These are phyloP conservation scores for Diaporthe capsici DNA, from an alignment of 2,329 filamentous ascomycete species.

Conservation along the genomic window DNA sequence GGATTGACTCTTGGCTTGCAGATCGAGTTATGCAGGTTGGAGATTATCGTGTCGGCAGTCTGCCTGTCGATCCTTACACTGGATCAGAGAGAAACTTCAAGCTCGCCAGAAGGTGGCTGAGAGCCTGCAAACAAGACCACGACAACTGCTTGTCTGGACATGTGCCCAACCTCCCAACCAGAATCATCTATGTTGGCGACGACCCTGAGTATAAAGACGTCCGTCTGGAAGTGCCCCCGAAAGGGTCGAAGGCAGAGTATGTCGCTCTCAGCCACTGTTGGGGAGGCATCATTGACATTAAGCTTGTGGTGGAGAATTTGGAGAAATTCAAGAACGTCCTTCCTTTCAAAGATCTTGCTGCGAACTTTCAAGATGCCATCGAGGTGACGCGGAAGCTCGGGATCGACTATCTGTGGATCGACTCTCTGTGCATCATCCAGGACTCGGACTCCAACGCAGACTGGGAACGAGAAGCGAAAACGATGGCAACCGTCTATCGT, in stretches of 20 bases:
- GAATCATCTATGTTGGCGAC: constrained; percentile 14
- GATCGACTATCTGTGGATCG: constrained; percentile 28
- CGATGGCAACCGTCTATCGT: constrained; percentile 12
- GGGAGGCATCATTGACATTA: neutral
- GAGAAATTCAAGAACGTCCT: neutral
- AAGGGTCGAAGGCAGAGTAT: neutral
- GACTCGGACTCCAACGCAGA: neutral
- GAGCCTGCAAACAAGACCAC: neutral
- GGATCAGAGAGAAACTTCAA: neutral
- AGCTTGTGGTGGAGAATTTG: neutral
- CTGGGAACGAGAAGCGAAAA: constrained; percentile 9
- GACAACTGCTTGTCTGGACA: neutral
- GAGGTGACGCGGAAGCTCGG: constrained; percentile 10
- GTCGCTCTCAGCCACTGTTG: constrained; percentile 30
- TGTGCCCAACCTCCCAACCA: neutral
- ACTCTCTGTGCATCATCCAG: neutral
- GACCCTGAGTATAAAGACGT: neutral
- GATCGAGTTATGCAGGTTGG: neutral
- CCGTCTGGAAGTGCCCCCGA: neutral
- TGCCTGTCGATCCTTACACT: neutral
- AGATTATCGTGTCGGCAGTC: neutral
- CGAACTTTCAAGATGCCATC: constrained; percentile 29
- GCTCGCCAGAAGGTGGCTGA: neutral
- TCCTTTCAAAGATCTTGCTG: neutral
- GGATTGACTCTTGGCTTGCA: neutral